Base-by-base conservation (phyloP, 2,329 filamentous ascomycete species). In the Leptoxyphium fumago region DNA sequence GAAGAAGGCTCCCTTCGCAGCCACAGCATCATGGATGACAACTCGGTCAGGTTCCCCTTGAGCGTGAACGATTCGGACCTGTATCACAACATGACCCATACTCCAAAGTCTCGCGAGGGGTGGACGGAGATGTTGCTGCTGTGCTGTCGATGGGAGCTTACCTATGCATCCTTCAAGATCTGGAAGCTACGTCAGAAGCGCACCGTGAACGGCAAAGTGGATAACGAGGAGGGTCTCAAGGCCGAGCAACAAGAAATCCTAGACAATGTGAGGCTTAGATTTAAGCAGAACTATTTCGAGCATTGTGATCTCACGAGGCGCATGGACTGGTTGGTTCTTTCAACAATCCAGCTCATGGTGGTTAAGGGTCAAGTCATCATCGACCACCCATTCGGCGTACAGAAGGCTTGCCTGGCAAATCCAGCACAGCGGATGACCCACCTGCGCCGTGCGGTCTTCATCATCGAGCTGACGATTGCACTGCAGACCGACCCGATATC, bases 21-120 rank as follows among this genome's bases (percentile, higher is more conserved):
- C 32, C 32, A 36, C 15, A 52, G 46, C 34, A 45, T 56, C n/a
- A 48, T 55, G 46, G 42, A 50, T 21, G 48, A 46, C 13, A 41
- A 43, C 21, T 50, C 41, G 34, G 50, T 56, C 2, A 30, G 42
- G 17, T 34, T 56, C 29, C 55, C 55, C 6, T 43, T 48, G 10
- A 56, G 52, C 39, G 38, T 57, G n/a, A 53, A 56, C 46, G 55
- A 58, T 44, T 29, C 29, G 17, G 55, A 58, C 44, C 44, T 58
- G 17, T 41, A 51, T 43, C 49, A 51, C 1, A 21, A 44, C 9
- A 48, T 49, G 38, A 48, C 42, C 10, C 45, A 50, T 2, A n/a
- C 42, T 13, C 54, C 54, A 7, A 14, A 43, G 14, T 17, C 49
- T 9, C 44, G 55, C n/a, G 10, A 15, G 10, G 55, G 55, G 9